These are phyloP conservation scores for Pluteus cervinus DNA, from an alignment of 768 basidiomycete genomes.

Conservation along the genomic window DNA sequence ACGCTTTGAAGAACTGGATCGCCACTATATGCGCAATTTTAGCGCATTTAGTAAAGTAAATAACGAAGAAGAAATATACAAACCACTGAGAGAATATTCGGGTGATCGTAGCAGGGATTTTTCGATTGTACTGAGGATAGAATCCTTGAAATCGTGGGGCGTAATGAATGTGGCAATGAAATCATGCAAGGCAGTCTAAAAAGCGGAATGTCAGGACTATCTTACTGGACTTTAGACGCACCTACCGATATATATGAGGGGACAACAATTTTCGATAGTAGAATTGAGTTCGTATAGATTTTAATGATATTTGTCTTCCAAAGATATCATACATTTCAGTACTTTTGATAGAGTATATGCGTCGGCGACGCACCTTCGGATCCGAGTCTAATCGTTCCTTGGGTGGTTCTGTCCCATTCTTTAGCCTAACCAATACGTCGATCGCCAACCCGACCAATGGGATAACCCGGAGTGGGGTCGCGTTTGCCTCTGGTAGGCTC, in stretches of 20 bases:
- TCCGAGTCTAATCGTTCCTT: constrained; percentile 35
- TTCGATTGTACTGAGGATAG: constrained; percentile 68
- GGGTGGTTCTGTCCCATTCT: constrained; percentile 40
- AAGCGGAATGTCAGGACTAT: constrained; percentile 2
- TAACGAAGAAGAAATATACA: constrained; percentile 13
- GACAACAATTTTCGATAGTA: constrained; percentile 63
- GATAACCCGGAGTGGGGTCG: constrained; percentile 29
- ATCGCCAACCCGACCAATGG: constrained; percentile 64
- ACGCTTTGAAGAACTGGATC: constrained; percentile 51
- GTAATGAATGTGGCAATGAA: constrained; percentile 53
- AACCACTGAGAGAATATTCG: constrained; percentile 66
- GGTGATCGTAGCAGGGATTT: constrained; percentile 80
- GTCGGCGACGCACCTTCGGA: constrained; percentile 40
- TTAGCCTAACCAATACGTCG: constrained; percentile 67
- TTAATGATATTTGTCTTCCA: constrained; percentile 57
- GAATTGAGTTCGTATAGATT: constrained; percentile 52
- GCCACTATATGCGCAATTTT: constrained; percentile 33
- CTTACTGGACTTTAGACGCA: constrained; percentile 2
- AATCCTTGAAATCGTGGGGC: constrained; percentile 41
- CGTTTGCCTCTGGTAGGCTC: constrained; percentile 39
- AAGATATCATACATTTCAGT: no score
- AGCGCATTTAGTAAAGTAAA: neutral
- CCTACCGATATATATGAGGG: constrained; percentile 55
- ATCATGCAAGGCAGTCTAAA: constrained; percentile 49
- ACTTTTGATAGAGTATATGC: no score